A percentile compares a stretch with the other conserved stretches of the same genome.
Conservation (phyloP, 2,329 filamentous ascomycete genomes). For the Cladosporium oxysporum region DNA sequence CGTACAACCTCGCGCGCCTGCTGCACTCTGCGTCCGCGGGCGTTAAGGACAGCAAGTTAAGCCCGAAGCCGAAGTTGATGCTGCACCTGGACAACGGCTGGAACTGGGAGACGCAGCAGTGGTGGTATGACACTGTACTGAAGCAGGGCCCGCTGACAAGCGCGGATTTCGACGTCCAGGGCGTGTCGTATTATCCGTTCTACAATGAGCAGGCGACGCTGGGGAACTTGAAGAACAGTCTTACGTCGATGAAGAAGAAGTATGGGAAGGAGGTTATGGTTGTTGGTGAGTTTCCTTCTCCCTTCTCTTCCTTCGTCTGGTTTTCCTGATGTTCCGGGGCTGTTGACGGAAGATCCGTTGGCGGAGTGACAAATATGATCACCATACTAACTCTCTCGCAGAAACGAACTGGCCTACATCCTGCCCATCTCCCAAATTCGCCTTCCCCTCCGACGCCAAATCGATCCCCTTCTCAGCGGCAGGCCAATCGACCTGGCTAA, state of each 20-base stretch:
- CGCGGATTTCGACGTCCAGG: constrained; percentile 33
- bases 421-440: constrained; percentile 32
- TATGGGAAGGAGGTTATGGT: constrained; percentile 31
- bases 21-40: constrained; percentile 35
- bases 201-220: constrained; percentile 33
- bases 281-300: constrained; percentile 5
- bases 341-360: background rate
- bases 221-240: constrained; percentile 26
- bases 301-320: background rate
- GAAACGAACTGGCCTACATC: constrained; percentile 36
- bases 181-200: constrained; percentile 37
- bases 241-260: constrained; percentile 27
- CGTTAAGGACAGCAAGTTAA: constrained; percentile 31
- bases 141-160: constrained; percentile 29
- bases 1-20: constrained; percentile 38
- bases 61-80: constrained; percentile 33
- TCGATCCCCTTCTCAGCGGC: constrained; percentile 31
- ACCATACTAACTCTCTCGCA: constrained; percentile 23
- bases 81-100: constrained; percentile 39
- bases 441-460: constrained; percentile 30
- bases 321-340: constrained; percentile 3
- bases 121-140: constrained; percentile 36
- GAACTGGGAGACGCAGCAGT: constrained; percentile 32
- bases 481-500: constrained; percentile 34
- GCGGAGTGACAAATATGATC: background rate